Evolutionary conservation across 176 grass and related monocot genomes (phyloP).

Genomic region (Luzula sylvatica): DNA sequence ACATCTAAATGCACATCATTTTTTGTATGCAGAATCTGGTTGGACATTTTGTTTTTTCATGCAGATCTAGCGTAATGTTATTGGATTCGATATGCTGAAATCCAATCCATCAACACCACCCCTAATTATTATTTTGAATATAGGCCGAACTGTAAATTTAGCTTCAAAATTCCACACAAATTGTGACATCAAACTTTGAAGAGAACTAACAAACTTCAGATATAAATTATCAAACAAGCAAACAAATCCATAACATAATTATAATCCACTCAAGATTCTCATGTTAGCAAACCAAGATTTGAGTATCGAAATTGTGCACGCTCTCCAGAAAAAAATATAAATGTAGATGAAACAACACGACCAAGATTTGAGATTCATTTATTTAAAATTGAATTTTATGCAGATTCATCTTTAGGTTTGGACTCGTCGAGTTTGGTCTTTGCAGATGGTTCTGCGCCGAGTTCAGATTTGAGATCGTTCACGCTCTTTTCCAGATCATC

Average conservation of each 20-base stretch:
- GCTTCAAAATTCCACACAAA: neutral
- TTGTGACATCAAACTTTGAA: neutral
- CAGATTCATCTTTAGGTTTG: conserved; percentile 30
- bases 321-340: neutral
- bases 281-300: conserved; percentile 2
- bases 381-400: conserved; percentile 30
- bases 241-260: neutral
- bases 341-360: neutral
- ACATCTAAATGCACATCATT: no score
- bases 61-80: no score
- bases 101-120: no score
- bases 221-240: conserved; percentile 10
- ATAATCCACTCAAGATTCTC: conserved; percentile 3
- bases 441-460: conserved; percentile 32
- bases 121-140: neutral
- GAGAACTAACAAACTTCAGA: no score
- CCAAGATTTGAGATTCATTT: neutral
- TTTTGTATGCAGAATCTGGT: no score
- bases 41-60: no score
- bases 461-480: conserved; percentile 83
- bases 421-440: conserved; percentile 46
- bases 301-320: conserved; percentile 1
- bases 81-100: no score
- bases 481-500: conserved; percentile 88
- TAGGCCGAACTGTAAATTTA: neutral